Percentiles rank a stretch among this genome's conserved stretches.
Conservation (phyloP, 495 filamentous ascomycete species). For the Penicillium turbatum region DNA sequence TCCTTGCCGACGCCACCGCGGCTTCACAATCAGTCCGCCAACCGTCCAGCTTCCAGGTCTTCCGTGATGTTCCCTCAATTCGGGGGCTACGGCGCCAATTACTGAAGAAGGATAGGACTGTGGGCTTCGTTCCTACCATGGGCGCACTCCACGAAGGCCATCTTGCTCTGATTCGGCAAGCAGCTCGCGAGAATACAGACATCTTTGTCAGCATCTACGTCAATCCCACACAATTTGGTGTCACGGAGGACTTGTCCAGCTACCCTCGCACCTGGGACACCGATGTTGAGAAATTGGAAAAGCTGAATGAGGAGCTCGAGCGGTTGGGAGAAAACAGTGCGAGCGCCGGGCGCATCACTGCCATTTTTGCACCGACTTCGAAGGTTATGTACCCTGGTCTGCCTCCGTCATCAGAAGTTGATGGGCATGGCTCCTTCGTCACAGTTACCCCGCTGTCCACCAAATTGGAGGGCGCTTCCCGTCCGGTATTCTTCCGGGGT, state of each 20-base stretch:
- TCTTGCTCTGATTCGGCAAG: conserved; percentile 78
- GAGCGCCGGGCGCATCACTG: conserved; percentile 62
- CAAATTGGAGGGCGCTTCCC: conserved; percentile 74
- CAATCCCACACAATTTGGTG: conserved; percentile 94
- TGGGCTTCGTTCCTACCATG: conserved; percentile 95
- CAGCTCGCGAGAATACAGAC: conserved; percentile 75
- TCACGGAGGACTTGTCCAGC: conserved; percentile 77
- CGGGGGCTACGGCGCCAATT: conserved; percentile 68
- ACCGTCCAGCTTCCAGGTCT: conserved; percentile 56
- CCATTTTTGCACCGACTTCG: conserved; percentile 81
- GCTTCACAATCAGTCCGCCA: conserved; percentile 22
- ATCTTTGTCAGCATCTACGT: conserved; percentile 90
- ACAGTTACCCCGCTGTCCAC: conserved; percentile 78
- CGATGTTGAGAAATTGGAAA: conserved; percentile 62
- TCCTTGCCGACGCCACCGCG: conserved; percentile 25
- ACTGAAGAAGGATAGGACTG: conserved; percentile 60
- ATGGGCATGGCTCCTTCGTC: conserved; percentile 84
- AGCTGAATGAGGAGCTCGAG: conserved; percentile 68
- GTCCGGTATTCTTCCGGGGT: conserved; percentile 95
- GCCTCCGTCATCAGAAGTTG: conserved; percentile 73
- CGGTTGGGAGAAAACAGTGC: conserved; percentile 34
- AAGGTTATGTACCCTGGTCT: conserved; percentile 81
- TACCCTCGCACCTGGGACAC: conserved; percentile 89
- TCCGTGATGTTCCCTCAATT: conserved; percentile 66
- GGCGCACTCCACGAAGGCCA: conserved; percentile 92